Base-by-base conservation (phyloP, 2,329 filamentous ascomycete genomes). In the Xylariaceae sp. region DNA sequence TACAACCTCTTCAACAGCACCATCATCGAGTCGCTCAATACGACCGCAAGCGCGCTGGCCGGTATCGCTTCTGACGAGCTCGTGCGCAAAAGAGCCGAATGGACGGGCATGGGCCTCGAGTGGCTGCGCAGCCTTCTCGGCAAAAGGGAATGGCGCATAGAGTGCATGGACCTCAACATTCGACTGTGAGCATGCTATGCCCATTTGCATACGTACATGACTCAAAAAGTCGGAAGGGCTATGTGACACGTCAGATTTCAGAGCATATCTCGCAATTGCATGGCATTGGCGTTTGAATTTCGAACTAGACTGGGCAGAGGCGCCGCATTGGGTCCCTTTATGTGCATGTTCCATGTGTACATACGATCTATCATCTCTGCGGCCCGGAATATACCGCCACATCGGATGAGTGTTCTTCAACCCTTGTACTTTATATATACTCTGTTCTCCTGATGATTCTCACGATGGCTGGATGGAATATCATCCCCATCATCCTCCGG, bases 111-210 rank as follows among this genome's bases (percentile, higher is more conserved):
- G 53, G 90, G 90, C 0, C 79, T 93, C 58, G 92, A 95, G 74
- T 96, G 92, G 92, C 75, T 96, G 61, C 83, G 92, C 67, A 92
- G 86, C 69, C 74, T 96, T 54, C 74, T 96, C 54, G 92, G 92
- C 3, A 85, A 85, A 74, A 85, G 89, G 68, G 92, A 97, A 73
- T 96, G 93, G 90, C 84, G 89, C 67, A 83, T 99, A 64, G 91
- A 93, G 59, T 97, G 92, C 73, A 82, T 99, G 74, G 92, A 96
- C 74, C 84, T 97, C 35, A 87, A 92, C 68, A 85, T 97, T 56
- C 81, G 90, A 64, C 76, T 96, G 64, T 94, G 69, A 78, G 47
- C 35, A 39, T 35, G 11, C 4, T 30, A 17, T 51, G 49, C 11
- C n/a, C 17, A 48, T 35, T 51, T 35, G 2, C 18, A 34, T 15